Evolutionary conservation across 441 rosid species (phyloP), one percentile per base, ranked within the genome.

Genomic region (Corymbia citriodora): DNA sequence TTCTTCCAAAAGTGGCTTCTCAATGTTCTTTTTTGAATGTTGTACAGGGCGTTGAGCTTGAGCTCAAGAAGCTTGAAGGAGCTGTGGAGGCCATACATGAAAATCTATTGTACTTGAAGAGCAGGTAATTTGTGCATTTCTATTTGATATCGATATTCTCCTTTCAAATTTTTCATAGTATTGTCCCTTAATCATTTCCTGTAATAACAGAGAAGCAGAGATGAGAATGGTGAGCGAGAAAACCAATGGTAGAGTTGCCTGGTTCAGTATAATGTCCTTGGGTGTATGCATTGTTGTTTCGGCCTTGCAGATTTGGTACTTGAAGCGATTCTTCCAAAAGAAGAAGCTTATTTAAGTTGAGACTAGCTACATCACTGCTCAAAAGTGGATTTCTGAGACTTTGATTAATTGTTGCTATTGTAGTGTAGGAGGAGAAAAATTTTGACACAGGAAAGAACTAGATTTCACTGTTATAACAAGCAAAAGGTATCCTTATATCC

Each of bases 31-130:
- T 45, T 45, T 45, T 21, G 16, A 23, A 79, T 45, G 53, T 45
- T 79, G n/a, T 65, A 21, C 88, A 97, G 99, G 99, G 99, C 55
- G 97, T 97, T 48, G 99, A 96, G 93, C 95, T 97, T 5, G 99
- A 96, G 96, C 95, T 98, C 89, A 94, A 92, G 95, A 98, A 98
- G 93, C 99, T 98, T 3, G 98, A 96, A 91, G 97, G 95, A 90
- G 96, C 95, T 0, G 97, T 98, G 86, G 97, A 95, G 65, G 96
- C 97, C 92, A 97, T 98, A 88, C 99, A 96, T 91, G 99, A 95
- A 90, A 97, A 95, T 90, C 93, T 97, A 87, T 90, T 96, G 33
- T 91, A 92, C 94, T 95, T 96, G 85, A 96, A 94, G 93, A 89
- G 49, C 94, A 96, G 96, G 99, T 98, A 93, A 90, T 61, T 40